phyloP scores from a whole-genome alignment of 1,284 basidiomycete species.

The Xerocomus amazonicus region DNA sequence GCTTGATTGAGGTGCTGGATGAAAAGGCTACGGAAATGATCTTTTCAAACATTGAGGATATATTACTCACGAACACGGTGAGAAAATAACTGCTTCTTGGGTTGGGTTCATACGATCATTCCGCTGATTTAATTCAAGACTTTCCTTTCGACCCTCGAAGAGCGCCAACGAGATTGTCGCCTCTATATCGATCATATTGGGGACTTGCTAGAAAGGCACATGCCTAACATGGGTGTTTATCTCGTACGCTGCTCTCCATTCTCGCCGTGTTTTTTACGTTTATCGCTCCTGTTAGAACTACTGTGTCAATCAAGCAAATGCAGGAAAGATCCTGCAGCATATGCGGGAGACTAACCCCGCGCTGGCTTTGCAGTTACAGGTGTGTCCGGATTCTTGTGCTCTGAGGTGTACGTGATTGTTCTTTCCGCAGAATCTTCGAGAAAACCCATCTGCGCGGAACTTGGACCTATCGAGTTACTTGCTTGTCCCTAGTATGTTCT shows the following conservation, averaged over 20 bases:
- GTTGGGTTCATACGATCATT: neutral
- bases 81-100: conserved; percentile 15
- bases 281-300: conserved; percentile 59
- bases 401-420: too few relatives aligned
- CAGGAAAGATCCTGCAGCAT: conserved; percentile 75
- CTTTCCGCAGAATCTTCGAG: conserved; percentile 53
- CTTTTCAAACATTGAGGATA: conserved; percentile 92
- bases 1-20: conserved; percentile 71
- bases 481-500: conserved; percentile 76
- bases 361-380: conserved; percentile 67
- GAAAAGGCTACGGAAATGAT: conserved; percentile 78
- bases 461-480: conserved; percentile 90
- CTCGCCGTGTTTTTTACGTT: neutral
- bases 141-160: conserved; percentile 84
- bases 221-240: conserved; percentile 77
- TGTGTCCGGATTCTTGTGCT: conserved; percentile 27
- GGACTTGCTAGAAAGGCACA: conserved; percentile 75
- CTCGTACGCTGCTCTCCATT: conserved; percentile 46
- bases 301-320: conserved; percentile 85
- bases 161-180: conserved; percentile 86
- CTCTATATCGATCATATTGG: conserved; percentile 87
- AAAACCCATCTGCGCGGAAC: conserved; percentile 74
- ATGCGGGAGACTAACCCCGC: conserved; percentile 66
- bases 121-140: conserved; percentile 38
- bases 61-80: conserved; percentile 83